Evolutionary conservation across 2,329 filamentous ascomycete genomes (phyloP), one percentile per base, ranked within the genome.

Genomic region (Fusarium abutilonis): DNA sequence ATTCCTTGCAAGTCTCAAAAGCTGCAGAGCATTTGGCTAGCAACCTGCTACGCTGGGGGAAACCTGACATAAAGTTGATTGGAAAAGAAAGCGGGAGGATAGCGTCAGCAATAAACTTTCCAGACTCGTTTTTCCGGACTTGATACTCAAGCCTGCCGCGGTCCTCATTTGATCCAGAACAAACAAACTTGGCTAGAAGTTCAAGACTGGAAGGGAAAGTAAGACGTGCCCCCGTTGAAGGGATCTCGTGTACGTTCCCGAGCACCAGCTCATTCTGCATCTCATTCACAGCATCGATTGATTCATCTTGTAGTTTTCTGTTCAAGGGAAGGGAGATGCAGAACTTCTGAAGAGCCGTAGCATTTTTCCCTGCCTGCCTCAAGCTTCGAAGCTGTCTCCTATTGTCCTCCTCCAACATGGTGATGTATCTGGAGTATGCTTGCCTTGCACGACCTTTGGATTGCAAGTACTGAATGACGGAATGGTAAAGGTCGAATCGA

Each of bases 381-480:
- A 91, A 72, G n/a, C 80, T 78, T 34, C 81, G 75, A 2, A 73
- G 66, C 45, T 96, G 90, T 0, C 79, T 77, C 11, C 74, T 63
- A 67, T 97, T 97, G 8, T 83, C 84, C 2, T 76, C 72, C 72
- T 98, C 93, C 3, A 92, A 73, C 90, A 99, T 93, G 69, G 91
- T 91, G 31, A 93, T 84, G 73, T 94, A 97, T 62, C 85, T 87
- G 0, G 95, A 98, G 51, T 89, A 83, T 1, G 78, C 75, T 69
- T 92, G 90, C 35, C 95, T 85, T 11, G 95, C 95, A 50, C 95
- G 86, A 0, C 95, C 95, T 61, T 92, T 86, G 13, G 93, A 97
- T 74, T 99, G 95, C 17, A 98, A 88, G 72, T 97, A 98, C 71
- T 96, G 91, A 48, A 98, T 98, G 75, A 97, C 87, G 0, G 94